Conservation (phyloP, 805 yeast species). For the Ogataea nonfermentans region DNA sequence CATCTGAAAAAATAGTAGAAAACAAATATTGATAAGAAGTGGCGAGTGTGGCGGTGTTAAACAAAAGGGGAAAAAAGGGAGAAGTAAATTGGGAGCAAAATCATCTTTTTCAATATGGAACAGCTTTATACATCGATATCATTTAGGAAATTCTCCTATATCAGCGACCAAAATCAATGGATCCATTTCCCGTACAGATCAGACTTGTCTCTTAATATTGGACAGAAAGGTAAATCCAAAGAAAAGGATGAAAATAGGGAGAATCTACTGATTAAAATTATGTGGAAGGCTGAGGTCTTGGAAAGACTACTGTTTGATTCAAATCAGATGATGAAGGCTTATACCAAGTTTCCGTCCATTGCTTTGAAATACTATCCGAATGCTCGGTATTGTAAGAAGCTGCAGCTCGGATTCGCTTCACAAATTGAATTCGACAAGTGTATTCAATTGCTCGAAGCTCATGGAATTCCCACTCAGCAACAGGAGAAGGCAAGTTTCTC, state of each 20-base stretch:
- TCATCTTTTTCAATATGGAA: constrained; percentile 1
- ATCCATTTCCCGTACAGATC: constrained; percentile 27
- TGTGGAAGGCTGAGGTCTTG: constrained; percentile 25
- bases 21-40: constrained; percentile 6
- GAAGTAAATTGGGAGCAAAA: background rate
- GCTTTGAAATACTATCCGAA: constrained; percentile 25
- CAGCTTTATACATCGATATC: constrained; percentile 14
- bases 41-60: constrained; percentile 1
- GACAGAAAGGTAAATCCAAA: constrained; percentile 1
- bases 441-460: constrained; percentile 13
- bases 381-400: constrained; percentile 13
- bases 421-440: constrained; percentile 15
- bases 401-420: constrained; percentile 22
- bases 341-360: constrained; percentile 25
- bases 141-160: constrained; percentile 23
- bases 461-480: constrained; percentile 17
- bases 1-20: background rate
- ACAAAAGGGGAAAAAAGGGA: background rate
- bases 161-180: constrained; percentile 22
- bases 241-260: constrained; percentile 2
- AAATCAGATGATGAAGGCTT: constrained; percentile 20
- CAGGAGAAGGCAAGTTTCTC: constrained; percentile 8
- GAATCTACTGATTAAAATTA: constrained; percentile 17
- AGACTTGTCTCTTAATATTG: constrained; percentile 21
- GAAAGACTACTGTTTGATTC: constrained; percentile 24